Conservation (phyloP, 2,329 filamentous ascomycete species). For the Scedosporium aurantiacum region DNA sequence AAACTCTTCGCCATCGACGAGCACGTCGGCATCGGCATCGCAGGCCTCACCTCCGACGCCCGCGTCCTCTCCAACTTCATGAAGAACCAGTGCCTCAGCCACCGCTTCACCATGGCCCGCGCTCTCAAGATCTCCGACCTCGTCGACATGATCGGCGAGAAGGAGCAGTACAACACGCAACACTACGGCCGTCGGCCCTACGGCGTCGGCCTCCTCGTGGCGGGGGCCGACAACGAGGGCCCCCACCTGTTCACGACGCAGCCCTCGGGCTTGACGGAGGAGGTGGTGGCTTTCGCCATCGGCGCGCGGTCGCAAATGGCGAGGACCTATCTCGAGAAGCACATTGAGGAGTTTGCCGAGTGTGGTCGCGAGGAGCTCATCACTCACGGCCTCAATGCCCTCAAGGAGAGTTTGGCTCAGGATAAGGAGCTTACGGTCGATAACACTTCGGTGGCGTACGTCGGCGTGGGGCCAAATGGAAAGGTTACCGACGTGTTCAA, state of each 20-base stretch:
- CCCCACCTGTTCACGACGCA: constrained; percentile 98
- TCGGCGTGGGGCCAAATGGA: constrained; percentile 48
- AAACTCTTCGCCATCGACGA: constrained; percentile 96
- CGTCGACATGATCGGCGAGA: constrained; percentile 85
- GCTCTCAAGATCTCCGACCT: constrained; percentile 83
- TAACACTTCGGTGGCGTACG: constrained; percentile 86
- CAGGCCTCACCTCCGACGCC: constrained; percentile 92
- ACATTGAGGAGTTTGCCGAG: constrained; percentile 71
- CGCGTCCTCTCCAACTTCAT: constrained; percentile 99
- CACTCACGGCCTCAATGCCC: constrained; percentile 75
- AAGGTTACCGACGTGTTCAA: constrained; percentile 64
- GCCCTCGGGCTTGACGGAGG: constrained; percentile 87
- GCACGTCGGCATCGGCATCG: constrained; percentile 90
- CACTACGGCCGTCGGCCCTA: constrained; percentile 88
- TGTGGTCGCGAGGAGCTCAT: constrained; percentile 77
- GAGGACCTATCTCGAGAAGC: constrained; percentile 87
- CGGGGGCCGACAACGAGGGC: constrained; percentile 85
- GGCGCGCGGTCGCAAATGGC: constrained; percentile 96
- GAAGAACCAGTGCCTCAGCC: constrained; percentile 96
- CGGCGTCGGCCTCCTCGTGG: constrained; percentile 77
- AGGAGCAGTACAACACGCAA: constrained; percentile 96
- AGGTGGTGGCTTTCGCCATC: constrained; percentile 95
- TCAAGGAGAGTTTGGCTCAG: constrained; percentile 93
- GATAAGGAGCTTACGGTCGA: constrained; percentile 96
- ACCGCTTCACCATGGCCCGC: constrained; percentile 90